Conservation (phyloP, 768 basidiomycete species). For the Crassisporium funariophilum region DNA sequence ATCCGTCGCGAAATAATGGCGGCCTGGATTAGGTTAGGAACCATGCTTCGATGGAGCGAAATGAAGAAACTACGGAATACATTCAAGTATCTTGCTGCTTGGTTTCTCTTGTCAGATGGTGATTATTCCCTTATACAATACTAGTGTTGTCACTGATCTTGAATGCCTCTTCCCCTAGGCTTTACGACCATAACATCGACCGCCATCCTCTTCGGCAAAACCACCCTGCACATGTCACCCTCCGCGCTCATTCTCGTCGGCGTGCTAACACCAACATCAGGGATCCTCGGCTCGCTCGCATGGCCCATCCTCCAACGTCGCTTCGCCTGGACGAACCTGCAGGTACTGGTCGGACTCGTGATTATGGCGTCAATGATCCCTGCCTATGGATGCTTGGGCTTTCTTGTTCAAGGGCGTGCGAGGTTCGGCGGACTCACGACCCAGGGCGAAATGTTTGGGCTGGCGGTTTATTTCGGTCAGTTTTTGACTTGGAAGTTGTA, state of each 20-base stretch:
- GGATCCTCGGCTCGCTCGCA: slow-evolving; percentile 82
- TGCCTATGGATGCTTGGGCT: slow-evolving; percentile 81
- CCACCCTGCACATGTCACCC: slow-evolving; percentile 77
- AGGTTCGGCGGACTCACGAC: slow-evolving; percentile 78
- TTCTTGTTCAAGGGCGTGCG: slow-evolving; percentile 54
- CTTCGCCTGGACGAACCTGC: slow-evolving; percentile 65
- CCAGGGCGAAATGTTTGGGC: slow-evolving; percentile 80
- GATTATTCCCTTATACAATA: not conserved
- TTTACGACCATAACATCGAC: slow-evolving; percentile 94
- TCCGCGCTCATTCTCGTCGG: slow-evolving; percentile 81
- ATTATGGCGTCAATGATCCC: slow-evolving; percentile 68
- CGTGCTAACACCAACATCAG: slow-evolving; percentile 72
- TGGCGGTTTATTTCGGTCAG: slow-evolving; percentile 83
- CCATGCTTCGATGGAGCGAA: slow-evolving; percentile 74
- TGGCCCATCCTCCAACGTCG: slow-evolving; percentile 76
- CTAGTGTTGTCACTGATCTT: not conserved
- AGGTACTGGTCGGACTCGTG: slow-evolving; percentile 68
- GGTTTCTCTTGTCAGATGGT: slow-evolving; percentile 96
- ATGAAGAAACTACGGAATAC: slow-evolving; percentile 78
- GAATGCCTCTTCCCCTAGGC: slow-evolving; percentile 42
- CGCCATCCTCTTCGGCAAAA: slow-evolving; percentile 91
- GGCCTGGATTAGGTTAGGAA: slow-evolving; percentile 77
- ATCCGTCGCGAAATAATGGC: slow-evolving; percentile 52
- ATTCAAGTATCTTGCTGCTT: slow-evolving; percentile 88
- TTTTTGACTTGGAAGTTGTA: not conserved